phyloP scores from a whole-genome alignment of 129 eudicot species.

The Flaveria bidentis region DNA sequence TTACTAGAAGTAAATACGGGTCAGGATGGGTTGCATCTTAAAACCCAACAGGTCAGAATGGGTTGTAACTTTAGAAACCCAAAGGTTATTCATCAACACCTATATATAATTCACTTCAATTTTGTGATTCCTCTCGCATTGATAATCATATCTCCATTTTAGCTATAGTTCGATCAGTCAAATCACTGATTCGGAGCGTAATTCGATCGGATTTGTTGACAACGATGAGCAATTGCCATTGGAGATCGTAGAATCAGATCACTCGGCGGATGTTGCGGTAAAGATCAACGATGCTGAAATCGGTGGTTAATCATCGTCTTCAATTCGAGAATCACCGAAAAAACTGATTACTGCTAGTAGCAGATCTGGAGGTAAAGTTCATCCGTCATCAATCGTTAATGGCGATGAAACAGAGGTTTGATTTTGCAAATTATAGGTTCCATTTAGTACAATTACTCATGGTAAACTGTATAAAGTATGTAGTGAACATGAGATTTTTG shows the following conservation, averaged over 20 bases:
- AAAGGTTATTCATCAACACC: no score
- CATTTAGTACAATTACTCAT: not conserved
- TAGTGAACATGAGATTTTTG: constrained; percentile 25
- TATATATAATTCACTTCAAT: no score
- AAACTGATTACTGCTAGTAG: constrained; percentile 23
- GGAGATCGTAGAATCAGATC: constrained; percentile 21
- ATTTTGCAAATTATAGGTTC: not conserved
- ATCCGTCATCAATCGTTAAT: constrained; percentile 28
- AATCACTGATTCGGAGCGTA: not conserved
- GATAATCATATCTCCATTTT: no score
- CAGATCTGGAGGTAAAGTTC: constrained; percentile 40
- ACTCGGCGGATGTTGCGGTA: not conserved
- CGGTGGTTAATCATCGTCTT: not conserved
- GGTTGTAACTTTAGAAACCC: no score
- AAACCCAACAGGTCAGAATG: no score
- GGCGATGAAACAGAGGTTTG: constrained; percentile 24
- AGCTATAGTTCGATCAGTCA: not conserved
- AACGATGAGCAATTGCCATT: constrained; percentile 10
- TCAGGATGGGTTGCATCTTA: no score
- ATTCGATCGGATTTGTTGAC: not conserved
- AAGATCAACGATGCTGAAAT: no score
- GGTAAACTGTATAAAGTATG: constrained; percentile 7
- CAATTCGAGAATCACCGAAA: constrained; percentile 25
- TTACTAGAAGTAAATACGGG: no score
- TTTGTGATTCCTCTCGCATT: no score